phyloP scores from a whole-genome alignment of 176 grass and related monocot genomes.

The Aegilops bicornis region DNA sequence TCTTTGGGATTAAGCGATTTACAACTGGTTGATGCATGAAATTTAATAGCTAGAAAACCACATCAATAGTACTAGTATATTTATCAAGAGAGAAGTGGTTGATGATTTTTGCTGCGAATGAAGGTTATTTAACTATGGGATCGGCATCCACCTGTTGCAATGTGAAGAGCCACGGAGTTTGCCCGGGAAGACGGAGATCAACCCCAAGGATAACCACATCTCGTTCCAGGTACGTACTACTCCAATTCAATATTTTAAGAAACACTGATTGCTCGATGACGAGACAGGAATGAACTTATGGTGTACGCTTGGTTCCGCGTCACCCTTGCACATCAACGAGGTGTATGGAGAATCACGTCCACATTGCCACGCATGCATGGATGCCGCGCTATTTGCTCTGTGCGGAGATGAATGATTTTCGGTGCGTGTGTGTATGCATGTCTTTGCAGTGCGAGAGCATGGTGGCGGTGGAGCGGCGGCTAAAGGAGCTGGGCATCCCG shows the following conservation, averaged over 20 bases:
- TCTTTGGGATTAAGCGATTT: too few relatives aligned
- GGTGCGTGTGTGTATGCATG: not conserved
- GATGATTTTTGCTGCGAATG: not conserved
- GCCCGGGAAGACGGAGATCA: slow-evolving; percentile 70
- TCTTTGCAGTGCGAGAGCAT: slow-evolving; percentile 23
- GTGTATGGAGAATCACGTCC: too few relatives aligned
- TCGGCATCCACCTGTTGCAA: slow-evolving; percentile 86
- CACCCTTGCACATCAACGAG: too few relatives aligned
- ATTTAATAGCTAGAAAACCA: not conserved
- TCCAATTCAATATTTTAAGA: not conserved
- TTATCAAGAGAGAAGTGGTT: not conserved
- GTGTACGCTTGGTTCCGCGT: too few relatives aligned
- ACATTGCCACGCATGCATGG: too few relatives aligned
- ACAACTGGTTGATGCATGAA: not conserved
- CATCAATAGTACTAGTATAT: not conserved
- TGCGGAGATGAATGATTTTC: not conserved
- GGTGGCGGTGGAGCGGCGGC: not conserved
- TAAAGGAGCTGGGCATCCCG: not conserved
- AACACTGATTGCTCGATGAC: not conserved
- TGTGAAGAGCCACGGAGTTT: slow-evolving; percentile 51
- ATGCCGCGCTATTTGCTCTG: too few relatives aligned
- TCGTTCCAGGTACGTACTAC: slow-evolving; percentile 68
- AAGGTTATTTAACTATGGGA: slow-evolving; percentile 92
- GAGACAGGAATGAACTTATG: too few relatives aligned
- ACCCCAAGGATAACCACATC: slow-evolving; percentile 94